Conservation (phyloP, 495 filamentous ascomycete species). For the Pseudomonodictys pantanalensis region DNA sequence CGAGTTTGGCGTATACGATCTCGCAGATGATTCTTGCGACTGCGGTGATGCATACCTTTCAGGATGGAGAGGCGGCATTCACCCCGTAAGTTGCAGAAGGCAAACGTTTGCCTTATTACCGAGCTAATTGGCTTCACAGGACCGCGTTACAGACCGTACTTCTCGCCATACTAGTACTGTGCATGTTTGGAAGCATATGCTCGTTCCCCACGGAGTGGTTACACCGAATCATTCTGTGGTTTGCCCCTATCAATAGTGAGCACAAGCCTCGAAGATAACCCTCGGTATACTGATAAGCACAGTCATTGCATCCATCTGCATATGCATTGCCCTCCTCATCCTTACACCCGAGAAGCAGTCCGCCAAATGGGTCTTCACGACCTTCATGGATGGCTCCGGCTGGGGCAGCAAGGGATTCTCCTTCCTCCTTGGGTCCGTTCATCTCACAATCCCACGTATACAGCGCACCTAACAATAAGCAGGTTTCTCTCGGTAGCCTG, state of each 20-base stretch:
- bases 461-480: slow-evolving; percentile 12
- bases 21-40: slow-evolving; percentile 67
- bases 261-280: neutral
- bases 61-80: slow-evolving; percentile 43
- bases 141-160: slow-evolving; percentile 62
- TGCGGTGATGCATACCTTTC: slow-evolving; percentile 57
- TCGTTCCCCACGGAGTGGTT: slow-evolving; percentile 63
- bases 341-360: slow-evolving; percentile 58
- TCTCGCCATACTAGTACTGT: slow-evolving; percentile 57
- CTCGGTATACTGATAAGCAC: neutral
- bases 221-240: slow-evolving; percentile 65
- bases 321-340: slow-evolving; percentile 59
- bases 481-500: slow-evolving; percentile 64
- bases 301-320: slow-evolving; percentile 48
- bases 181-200: slow-evolving; percentile 59
- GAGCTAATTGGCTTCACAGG: slow-evolving; percentile 39
- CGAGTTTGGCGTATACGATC: slow-evolving; percentile 64
- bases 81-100: slow-evolving; percentile 46
- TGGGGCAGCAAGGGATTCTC: slow-evolving; percentile 64
- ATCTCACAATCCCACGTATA: neutral
- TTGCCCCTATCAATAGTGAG: slow-evolving; percentile 69
- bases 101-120: too few species aligned
- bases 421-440: slow-evolving; percentile 59
- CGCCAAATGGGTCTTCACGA: slow-evolving; percentile 61
- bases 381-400: slow-evolving; percentile 57